Evolutionary conservation across 164 flowering plant species (phyloP), one percentile per base, ranked within the genome.

Genomic region (Vitis cinerea): DNA sequence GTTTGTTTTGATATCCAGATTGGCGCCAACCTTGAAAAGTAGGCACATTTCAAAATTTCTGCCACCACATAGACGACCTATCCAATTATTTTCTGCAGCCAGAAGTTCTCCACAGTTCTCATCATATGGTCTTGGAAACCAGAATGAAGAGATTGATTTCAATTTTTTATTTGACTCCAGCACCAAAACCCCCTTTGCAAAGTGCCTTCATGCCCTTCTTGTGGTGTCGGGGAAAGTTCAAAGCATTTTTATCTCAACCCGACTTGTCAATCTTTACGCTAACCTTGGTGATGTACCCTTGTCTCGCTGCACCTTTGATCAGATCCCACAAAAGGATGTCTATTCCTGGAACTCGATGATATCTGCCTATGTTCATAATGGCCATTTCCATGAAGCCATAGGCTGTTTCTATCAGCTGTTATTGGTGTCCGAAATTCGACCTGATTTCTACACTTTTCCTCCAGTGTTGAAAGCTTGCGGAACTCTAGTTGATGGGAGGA

Each of bases 381-480:
- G 19, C 6, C 75, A 68, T 68, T 79, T 63, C 59, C 75, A 31
- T 16, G 82, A 86, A 19, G 92, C 86, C 29, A 10, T 85, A 16
- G 70, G 73, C n/a, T 82, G 86, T 66, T 83, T 78, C 65, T 71
- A 75, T 54, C 66, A 74, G 15, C 68, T 87, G 73, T 52, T 83
- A 49, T 64, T 71, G 58, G 64, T 75, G 2, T 71, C 79, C 11
- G 77, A 75, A 7, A 84, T 82, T 76, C 75, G 77, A 44, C 92
- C 93, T 60, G 89, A 90, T 84, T 77, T 68, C 62, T 83, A 79
- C 74, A 91, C 94, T 49, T 89, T 90, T 67, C 91, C 97, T 7
- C 82, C 83, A 9, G 80, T 88, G 49, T 59, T 90, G 71, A 91
- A 90, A 77, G 87, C 88, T 54, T 88, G 93, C 64, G 65, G 71